Percentiles rank a stretch among this genome's conserved stretches.
These are phyloP conservation scores for Haberlea rhodopensis DNA, from an alignment of 257 asterid genomes.

Conservation along the genomic window DNA sequence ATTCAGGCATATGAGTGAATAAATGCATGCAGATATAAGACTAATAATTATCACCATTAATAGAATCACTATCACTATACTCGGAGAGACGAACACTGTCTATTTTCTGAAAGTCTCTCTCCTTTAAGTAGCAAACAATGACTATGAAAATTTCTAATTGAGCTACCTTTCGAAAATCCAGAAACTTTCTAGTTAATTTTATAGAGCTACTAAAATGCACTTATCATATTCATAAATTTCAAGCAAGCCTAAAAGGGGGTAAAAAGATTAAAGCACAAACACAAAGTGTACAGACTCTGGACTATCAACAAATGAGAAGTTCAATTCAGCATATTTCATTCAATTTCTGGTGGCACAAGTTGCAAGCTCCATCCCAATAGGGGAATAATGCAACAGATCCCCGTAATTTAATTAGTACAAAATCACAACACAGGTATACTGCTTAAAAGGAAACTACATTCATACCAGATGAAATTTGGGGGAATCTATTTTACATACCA, in stretches of 20 bases:
- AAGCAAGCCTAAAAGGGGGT: neutral
- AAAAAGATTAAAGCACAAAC: neutral
- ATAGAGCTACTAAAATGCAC: neutral
- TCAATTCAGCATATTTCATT: neutral
- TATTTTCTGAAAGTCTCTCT: neutral
- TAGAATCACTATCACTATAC: neutral
- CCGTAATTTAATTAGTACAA: neutral
- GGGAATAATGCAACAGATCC: neutral
- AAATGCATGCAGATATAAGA: too few species aligned
- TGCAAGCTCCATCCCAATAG: neutral
- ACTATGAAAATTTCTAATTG: neutral
- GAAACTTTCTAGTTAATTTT: neutral
- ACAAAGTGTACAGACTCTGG: neutral
- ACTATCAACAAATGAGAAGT: neutral
- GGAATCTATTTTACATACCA: slow-evolving; percentile 44
- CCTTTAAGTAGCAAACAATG: neutral
- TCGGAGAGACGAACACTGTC: neutral
- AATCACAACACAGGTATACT: neutral
- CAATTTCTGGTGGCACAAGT: neutral
- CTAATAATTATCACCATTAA: neutral
- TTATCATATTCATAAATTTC: too few species aligned
- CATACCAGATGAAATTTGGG: neutral
- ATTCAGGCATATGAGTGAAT: neutral
- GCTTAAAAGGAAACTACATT: neutral
- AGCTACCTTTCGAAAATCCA: neutral